phyloP scores from a whole-genome alignment of 495 filamentous ascomycete species.

The Aspergillus saccharolyticus region DNA sequence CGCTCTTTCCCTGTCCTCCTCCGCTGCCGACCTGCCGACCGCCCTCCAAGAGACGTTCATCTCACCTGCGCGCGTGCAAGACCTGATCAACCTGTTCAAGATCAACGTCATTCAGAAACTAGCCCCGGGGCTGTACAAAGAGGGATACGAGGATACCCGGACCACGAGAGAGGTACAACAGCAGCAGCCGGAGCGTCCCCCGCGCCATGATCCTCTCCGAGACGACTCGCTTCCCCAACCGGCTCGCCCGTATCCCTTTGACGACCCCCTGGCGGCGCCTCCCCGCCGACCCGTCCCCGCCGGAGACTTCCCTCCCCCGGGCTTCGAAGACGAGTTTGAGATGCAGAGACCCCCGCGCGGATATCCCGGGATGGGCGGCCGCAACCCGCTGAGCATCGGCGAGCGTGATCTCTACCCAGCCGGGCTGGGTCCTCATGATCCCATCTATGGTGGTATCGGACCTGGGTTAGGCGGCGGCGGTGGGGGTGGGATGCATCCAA shows the following conservation, averaged over 20 bases:
- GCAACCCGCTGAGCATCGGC: constrained; percentile 63
- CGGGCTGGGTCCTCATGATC: constrained; percentile 81
- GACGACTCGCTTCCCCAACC: constrained; percentile 52
- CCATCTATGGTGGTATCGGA: constrained; percentile 60
- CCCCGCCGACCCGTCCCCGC: constrained; percentile 63
- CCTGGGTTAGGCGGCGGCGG: constrained; percentile 49
- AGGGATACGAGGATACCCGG: constrained; percentile 64
- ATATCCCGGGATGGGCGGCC: constrained; percentile 42
- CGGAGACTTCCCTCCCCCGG: constrained; percentile 80
- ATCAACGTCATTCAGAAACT: constrained; percentile 76
- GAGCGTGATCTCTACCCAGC: constrained; percentile 82
- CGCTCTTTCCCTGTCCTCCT: constrained; percentile 50
- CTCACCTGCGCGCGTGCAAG: constrained; percentile 57
- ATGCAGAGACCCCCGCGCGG: constrained; percentile 63
- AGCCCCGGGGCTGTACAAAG: constrained; percentile 66
- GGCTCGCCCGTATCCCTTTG: constrained; percentile 61
- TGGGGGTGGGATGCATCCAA: constrained; percentile 87
- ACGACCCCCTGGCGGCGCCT: constrained; percentile 58
- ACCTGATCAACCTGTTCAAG: constrained; percentile 65
- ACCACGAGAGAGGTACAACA: constrained; percentile 28
- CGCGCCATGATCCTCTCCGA: constrained; percentile 44
- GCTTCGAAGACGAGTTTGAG: constrained; percentile 92
- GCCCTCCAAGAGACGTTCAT: constrained; percentile 69
- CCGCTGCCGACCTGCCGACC: constrained; percentile 31
- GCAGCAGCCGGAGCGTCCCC: constrained; percentile 31